Conservation (phyloP, 2,329 filamentous ascomycete species). For the Myriosclerotinia duriaeana region DNA sequence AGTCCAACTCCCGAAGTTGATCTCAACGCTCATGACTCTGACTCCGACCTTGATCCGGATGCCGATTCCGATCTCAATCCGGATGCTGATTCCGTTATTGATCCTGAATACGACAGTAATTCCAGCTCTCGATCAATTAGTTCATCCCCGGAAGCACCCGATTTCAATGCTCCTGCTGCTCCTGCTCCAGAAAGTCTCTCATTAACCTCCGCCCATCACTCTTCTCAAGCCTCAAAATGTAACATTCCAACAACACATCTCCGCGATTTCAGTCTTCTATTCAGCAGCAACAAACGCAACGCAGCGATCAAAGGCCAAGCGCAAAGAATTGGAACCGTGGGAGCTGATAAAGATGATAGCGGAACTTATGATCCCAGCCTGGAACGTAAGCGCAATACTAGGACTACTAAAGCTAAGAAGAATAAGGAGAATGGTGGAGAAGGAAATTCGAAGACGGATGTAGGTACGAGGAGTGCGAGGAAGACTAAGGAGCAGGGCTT, state of each 20-base stretch:
- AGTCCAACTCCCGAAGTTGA: background rate
- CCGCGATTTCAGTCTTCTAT: slow-evolving; percentile 24
- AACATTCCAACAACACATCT: slow-evolving; percentile 10
- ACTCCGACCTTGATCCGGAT: background rate
- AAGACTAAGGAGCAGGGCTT: slow-evolving; percentile 11
- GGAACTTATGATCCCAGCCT: slow-evolving; percentile 36
- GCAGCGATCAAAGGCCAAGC: slow-evolving; percentile 26
- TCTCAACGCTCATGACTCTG: background rate
- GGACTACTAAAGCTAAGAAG: slow-evolving; percentile 16
- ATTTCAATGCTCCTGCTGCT: slow-evolving; percentile 31
- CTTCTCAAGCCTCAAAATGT: slow-evolving; percentile 27
- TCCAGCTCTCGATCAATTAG: slow-evolving; percentile 9
- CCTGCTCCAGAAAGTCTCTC: slow-evolving; percentile 25
- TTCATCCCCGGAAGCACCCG: slow-evolving; percentile 34
- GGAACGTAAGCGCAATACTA: slow-evolving; percentile 8
- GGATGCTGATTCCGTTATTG: background rate
- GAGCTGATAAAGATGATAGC: slow-evolving; percentile 36
- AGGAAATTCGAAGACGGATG: background rate
- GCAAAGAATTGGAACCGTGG: slow-evolving; percentile 27
- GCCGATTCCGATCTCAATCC: background rate
- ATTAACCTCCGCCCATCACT: slow-evolving; percentile 29
- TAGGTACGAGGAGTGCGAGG: slow-evolving; percentile 4
- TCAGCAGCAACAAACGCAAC: slow-evolving; percentile 28
- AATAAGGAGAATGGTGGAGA: background rate
- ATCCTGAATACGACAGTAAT: background rate